A percentile compares a stretch with the other conserved stretches of the same genome.
phyloP scores from a whole-genome alignment of 2,329 filamentous ascomycete genomes.

The Didymella sp. region DNA sequence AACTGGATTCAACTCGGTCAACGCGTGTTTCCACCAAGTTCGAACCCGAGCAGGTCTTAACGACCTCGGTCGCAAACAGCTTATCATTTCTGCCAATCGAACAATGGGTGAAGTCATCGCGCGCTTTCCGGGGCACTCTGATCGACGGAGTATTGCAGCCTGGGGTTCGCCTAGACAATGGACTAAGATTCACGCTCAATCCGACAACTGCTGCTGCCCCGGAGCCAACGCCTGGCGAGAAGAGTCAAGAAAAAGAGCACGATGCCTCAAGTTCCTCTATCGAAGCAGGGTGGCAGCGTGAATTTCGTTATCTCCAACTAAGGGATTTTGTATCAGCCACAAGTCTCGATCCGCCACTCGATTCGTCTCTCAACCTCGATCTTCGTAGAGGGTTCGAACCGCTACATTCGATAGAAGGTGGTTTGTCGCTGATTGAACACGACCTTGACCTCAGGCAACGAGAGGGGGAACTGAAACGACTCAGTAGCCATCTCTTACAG shows the following conservation, averaged over 20 bases:
- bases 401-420: not conserved
- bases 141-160: conserved; percentile 29
- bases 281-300: not conserved
- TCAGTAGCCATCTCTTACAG: not conserved
- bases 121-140: conserved; percentile 30
- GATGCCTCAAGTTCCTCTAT: not conserved
- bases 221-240: not conserved
- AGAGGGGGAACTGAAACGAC: not conserved
- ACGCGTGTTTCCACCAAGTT: not conserved
- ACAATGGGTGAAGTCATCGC: not conserved
- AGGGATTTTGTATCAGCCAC: not conserved
- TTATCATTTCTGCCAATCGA: not conserved
- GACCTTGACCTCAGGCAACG: not conserved
- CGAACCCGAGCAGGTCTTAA: not conserved
- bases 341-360: not conserved
- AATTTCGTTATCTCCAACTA: not conserved
- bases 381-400: not conserved
- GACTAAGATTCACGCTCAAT: not conserved
- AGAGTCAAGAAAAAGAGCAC: not conserved
- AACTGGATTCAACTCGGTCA: not conserved
- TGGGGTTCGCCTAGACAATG: conserved; percentile 21
- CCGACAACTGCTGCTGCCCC: not conserved
- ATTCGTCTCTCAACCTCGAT: not conserved
- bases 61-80: not conserved
- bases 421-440: not conserved